Percentiles rank a stretch among this genome's conserved stretches.
phyloP scores from a whole-genome alignment of 2,329 filamentous ascomycete species.

The Hymenoscyphus occultus region DNA sequence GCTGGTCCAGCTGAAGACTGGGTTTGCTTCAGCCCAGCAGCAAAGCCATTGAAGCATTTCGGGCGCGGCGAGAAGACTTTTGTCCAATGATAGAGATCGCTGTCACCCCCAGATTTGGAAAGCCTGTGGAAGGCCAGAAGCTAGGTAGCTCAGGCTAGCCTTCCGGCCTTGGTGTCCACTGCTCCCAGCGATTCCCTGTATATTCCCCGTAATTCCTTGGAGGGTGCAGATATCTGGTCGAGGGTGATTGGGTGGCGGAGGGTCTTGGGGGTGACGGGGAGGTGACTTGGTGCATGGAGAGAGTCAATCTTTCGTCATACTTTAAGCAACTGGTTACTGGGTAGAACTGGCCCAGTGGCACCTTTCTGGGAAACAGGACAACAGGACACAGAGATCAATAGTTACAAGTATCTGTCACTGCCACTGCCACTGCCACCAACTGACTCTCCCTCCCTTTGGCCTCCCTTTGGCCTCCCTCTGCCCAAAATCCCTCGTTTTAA shows the following conservation, averaged over 20 bases:
- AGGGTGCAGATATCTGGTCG: neutral
- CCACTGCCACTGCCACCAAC: neutral
- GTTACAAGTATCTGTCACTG: neutral
- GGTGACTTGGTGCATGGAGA: neutral
- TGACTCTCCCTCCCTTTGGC: neutral
- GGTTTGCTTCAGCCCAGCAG: neutral
- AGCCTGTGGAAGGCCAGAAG: neutral
- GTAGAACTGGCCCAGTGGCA: neutral
- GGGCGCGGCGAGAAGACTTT: neutral
- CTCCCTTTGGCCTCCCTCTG: neutral
- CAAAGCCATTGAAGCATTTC: neutral
- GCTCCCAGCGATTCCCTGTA: neutral
- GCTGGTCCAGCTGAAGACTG: constrained; percentile 1
- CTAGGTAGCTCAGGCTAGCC: neutral
- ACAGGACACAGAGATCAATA: neutral
- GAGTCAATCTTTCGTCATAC: neutral
- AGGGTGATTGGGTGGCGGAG: neutral
- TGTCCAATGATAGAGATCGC: constrained; percentile 3
- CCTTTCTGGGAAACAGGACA: neutral
- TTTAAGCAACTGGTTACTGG: neutral
- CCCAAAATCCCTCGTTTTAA: neutral
- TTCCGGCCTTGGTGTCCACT: neutral
- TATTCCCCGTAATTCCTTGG: neutral
- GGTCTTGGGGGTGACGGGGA: neutral
- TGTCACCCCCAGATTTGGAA: neutral